Conservation (phyloP, 139 green algal genomes). For the Chlorella sp. region DNA sequence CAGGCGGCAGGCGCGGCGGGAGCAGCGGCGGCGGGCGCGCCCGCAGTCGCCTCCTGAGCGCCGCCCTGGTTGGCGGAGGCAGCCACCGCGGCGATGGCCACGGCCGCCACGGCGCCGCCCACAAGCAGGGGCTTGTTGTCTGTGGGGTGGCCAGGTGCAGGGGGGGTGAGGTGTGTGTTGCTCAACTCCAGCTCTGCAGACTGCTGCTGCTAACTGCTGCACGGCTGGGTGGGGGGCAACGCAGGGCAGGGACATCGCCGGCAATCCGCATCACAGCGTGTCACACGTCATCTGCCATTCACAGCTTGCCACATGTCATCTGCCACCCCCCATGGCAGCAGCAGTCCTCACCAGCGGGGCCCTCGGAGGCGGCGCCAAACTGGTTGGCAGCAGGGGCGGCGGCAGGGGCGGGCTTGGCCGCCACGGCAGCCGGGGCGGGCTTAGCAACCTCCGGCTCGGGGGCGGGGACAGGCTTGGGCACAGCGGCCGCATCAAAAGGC, state of each 20-base stretch:
- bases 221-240: not conserved
- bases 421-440: not conserved
- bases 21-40: not conserved
- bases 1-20: not conserved
- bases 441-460: constrained; percentile 7
- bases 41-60: not conserved
- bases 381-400: not conserved
- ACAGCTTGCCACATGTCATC: too few relatives aligned
- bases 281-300: too few relatives aligned
- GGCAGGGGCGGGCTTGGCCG: not conserved
- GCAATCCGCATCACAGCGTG: too few relatives aligned
- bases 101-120: constrained; percentile 10
- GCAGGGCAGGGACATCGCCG: too few relatives aligned
- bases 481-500: not conserved
- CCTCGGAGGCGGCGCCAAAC: not conserved
- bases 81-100: constrained; percentile 39
- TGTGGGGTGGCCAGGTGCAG: not conserved
- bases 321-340: too few relatives aligned
- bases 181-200: too few relatives aligned
- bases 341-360: not conserved
- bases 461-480: not conserved
- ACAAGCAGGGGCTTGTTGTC: constrained; percentile 41
- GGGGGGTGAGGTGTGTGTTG: not conserved
- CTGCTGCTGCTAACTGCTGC: too few relatives aligned
- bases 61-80: not conserved